Percentiles rank a stretch among this genome's conserved stretches.
These are phyloP conservation scores for Hyphopichia buzzinii DNA, from an alignment of 1,139 yeast species.

Conservation along the genomic window DNA sequence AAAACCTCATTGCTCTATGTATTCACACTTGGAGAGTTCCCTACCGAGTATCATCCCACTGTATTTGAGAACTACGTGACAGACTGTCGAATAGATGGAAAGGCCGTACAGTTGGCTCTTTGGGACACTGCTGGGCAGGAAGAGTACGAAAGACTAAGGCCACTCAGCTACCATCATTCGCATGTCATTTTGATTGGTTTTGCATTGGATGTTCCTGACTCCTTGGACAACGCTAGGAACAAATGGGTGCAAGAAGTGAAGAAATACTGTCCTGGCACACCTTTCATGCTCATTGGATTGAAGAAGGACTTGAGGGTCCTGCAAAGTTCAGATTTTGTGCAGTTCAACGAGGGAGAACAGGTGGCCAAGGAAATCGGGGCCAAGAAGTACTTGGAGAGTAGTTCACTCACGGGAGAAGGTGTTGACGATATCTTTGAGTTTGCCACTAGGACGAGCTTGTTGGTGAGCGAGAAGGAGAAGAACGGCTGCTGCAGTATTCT, in stretches of 20 bases:
- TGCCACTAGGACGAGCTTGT: constrained; percentile 68
- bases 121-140: constrained; percentile 99
- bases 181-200: constrained; percentile 71
- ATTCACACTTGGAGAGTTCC: constrained; percentile 84
- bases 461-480: constrained; percentile 28
- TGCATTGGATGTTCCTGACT: constrained; percentile 68
- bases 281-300: constrained; percentile 64
- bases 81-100: constrained; percentile 89
- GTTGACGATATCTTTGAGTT: constrained; percentile 78
- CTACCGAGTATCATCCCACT: constrained; percentile 86
- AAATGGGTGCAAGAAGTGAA: constrained; percentile 75
- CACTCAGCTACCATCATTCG: constrained; percentile 79
- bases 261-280: constrained; percentile 65
- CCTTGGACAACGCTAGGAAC: constrained; percentile 61
- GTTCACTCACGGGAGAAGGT: constrained; percentile 78
- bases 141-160: constrained; percentile 77
- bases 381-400: constrained; percentile 66
- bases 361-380: constrained; percentile 71
- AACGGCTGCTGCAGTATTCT: constrained; percentile 36
- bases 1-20: constrained; percentile 89
- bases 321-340: constrained; percentile 39
- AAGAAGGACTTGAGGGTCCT: constrained; percentile 61
- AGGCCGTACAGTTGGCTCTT: constrained; percentile 80
- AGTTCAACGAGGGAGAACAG: constrained; percentile 51
- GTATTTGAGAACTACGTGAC: constrained; percentile 95